Evolutionary conservation across 805 yeast species (phyloP), one percentile per base, ranked within the genome.

Genomic region (Cyberlindnera sargentensis): DNA sequence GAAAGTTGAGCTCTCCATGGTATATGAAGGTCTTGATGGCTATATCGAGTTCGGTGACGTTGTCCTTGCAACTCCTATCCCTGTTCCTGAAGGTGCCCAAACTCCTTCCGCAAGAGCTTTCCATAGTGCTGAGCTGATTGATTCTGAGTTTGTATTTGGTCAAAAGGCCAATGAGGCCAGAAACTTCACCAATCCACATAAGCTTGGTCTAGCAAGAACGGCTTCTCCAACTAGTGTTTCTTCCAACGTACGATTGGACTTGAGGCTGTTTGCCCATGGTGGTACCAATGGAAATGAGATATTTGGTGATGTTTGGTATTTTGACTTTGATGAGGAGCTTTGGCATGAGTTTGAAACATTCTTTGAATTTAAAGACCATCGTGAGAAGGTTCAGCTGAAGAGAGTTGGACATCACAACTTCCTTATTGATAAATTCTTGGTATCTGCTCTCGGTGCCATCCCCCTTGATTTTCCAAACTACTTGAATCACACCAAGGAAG

Each of bases 231-330:
- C 33, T 4, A 36, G 34, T 20, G 31, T 31, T 9, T 20, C 28
- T 3, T 37, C 40, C 3, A 24, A 20, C 6, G 34, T 8, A 7
- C 41, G 24, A 27, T 24, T 51, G 7, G 38, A 48, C 26, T 40
- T 45, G 31, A 50, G 55, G 6, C 40, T 67, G 6, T 50, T 65
- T 1, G 46, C 64, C 1, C 72, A 68, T 45, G 73, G 73, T 25
- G 73, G 73, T 4, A 65, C 71, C 1, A 48, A 43, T 29, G 46
- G 48, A 3, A 37, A 42, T 8, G 56, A 63, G 15, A 66, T 74
- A 8, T 53, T 62, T 26, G 74, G 76, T 27, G 80, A 75, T 56
- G 51, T 68, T 51, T 76, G 80, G 80, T 64, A 67, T 61, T 75
- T 72, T 47, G 71, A 72, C 47, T 50, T 75, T 26, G 66, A 64